phyloP scores from a whole-genome alignment of 495 filamentous ascomycete species.

The Penicillium verhagenii region DNA sequence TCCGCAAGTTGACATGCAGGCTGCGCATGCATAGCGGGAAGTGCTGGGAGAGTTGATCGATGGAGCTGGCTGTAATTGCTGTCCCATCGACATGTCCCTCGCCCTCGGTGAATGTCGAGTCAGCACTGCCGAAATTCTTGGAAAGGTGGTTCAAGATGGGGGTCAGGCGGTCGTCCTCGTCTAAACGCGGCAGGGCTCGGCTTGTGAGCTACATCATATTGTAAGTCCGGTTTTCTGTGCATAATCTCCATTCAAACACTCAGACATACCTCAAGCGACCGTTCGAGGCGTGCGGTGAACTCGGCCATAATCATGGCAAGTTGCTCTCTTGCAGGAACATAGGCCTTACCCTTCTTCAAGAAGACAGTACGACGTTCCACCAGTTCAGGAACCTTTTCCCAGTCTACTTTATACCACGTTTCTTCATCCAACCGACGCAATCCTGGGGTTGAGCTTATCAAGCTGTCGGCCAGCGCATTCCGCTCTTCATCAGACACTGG shows the following conservation, averaged over 20 bases:
- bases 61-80: slow-evolving; percentile 72
- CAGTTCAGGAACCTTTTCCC: slow-evolving; percentile 87
- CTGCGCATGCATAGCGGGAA: slow-evolving; percentile 96
- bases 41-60: slow-evolving; percentile 79
- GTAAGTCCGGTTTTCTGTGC: neutral
- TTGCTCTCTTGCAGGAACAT: slow-evolving; percentile 85
- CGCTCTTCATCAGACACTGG: slow-evolving; percentile 74
- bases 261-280: slow-evolving; percentile 68
- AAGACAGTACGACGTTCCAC: slow-evolving; percentile 78
- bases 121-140: slow-evolving; percentile 88
- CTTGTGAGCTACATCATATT: slow-evolving; percentile 63
- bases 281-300: slow-evolving; percentile 74
- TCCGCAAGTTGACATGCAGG: slow-evolving; percentile 77
- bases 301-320: slow-evolving; percentile 83
- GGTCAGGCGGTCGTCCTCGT: slow-evolving; percentile 93
- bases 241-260: neutral
- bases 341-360: slow-evolving; percentile 79
- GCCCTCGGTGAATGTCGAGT: slow-evolving; percentile 67
- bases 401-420: slow-evolving; percentile 92
- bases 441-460: slow-evolving; percentile 52
- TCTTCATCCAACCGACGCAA: slow-evolving; percentile 68
- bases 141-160: slow-evolving; percentile 92
- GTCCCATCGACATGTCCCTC: slow-evolving; percentile 60
- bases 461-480: slow-evolving; percentile 48
- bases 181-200: slow-evolving; percentile 83